phyloP scores from a whole-genome alignment of 495 filamentous ascomycete genomes.

The Hyaloscypha hepaticicola region DNA sequence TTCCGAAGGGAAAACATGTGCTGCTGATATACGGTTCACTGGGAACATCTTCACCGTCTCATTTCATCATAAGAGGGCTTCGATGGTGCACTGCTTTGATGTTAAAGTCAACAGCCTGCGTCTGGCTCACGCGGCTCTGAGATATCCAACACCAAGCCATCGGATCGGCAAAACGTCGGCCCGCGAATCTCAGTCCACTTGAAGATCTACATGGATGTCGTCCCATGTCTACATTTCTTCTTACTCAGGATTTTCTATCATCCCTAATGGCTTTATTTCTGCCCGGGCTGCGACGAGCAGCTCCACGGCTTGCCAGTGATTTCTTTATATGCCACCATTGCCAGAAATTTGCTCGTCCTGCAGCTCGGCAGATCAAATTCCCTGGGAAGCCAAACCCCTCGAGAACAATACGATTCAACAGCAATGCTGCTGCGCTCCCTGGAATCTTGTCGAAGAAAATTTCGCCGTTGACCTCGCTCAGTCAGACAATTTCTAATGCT shows the following conservation, averaged over 20 bases:
- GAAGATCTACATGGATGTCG: not conserved
- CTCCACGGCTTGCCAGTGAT: constrained; percentile 51
- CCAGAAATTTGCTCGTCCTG: constrained; percentile 38
- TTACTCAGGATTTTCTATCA: not conserved
- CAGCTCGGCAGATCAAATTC: constrained; percentile 34
- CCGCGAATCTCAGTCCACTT: not conserved
- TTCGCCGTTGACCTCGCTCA: constrained; percentile 29
- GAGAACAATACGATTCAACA: constrained; percentile 30
- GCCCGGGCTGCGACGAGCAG: constrained; percentile 50
- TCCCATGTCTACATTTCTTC: constrained; percentile 6
- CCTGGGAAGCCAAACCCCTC: constrained; percentile 27
- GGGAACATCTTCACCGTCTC: not conserved
- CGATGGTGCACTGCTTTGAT: too few relatives aligned
- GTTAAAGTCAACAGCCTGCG: too few relatives aligned
- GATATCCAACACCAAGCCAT: too few relatives aligned
- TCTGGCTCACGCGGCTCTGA: not conserved
- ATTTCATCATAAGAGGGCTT: not conserved
- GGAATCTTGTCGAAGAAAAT: constrained; percentile 8
- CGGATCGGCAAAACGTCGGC: not conserved
- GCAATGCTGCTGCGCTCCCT: constrained; percentile 16
- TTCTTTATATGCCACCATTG: constrained; percentile 67
- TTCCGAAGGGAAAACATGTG: constrained; percentile 29
- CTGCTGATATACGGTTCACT: not conserved
- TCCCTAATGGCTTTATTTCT: constrained; percentile 47
- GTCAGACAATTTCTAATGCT: constrained; percentile 18